Evolutionary conservation across 2,329 filamentous ascomycete genomes (phyloP).

Genomic region (Penicillium oxalicum): DNA sequence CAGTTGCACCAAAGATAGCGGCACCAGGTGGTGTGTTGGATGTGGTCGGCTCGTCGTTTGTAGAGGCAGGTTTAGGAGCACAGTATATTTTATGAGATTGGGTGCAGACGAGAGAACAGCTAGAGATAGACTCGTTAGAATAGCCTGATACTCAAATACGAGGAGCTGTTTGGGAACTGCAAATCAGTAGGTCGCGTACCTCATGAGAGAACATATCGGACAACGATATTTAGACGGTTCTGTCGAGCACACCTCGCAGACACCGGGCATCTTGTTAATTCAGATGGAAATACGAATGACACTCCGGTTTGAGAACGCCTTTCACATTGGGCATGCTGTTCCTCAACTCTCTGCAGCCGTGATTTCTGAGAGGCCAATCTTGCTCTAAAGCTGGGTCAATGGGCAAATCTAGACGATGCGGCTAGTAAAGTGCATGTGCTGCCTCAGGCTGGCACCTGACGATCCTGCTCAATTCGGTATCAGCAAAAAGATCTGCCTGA

Average conservation of each 20-base stretch:
- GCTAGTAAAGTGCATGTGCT: too few relatives aligned
- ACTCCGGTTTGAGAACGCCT: constrained; percentile 7
- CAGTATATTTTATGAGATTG: constrained; percentile 42
- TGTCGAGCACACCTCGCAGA: constrained; percentile 35
- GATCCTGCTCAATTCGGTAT: too few relatives aligned
- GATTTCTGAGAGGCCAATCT: too few relatives aligned
- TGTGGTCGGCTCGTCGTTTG: constrained; percentile 12
- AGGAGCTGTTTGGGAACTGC: not conserved
- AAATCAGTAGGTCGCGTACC: constrained; percentile 22
- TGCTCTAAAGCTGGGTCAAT: too few relatives aligned
- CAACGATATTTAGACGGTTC: constrained; percentile 37
- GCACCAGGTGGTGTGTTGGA: constrained; percentile 6
- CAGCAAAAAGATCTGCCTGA: too few relatives aligned
- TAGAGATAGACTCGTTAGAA: constrained; percentile 13
- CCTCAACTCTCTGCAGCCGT: not conserved
- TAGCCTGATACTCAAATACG: too few relatives aligned
- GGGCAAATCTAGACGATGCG: too few relatives aligned
- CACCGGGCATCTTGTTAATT: constrained; percentile 23
- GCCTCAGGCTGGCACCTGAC: not conserved
- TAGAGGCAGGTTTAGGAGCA: constrained; percentile 23
- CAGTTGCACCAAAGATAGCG: constrained; percentile 1
- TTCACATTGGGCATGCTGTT: constrained; percentile 14
- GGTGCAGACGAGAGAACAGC: constrained; percentile 44
- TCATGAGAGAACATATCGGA: constrained; percentile 34
- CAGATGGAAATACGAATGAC: not conserved